Conservation (phyloP, 208 protist species). For the Herpetomonas tarakana region DNA sequence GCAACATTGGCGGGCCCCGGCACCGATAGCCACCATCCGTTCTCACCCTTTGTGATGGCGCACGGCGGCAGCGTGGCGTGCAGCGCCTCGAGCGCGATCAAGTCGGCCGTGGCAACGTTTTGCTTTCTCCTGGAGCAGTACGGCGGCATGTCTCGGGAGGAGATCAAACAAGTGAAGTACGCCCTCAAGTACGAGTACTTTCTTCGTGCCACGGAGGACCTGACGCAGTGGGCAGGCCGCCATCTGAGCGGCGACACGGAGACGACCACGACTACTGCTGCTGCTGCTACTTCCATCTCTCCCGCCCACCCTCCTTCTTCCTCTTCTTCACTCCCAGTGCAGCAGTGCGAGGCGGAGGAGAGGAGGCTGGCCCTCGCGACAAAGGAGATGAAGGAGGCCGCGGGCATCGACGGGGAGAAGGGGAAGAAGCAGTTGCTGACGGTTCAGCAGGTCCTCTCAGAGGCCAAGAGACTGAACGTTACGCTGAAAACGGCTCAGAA, state of each 20-base stretch:
- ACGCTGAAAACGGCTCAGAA: constrained; percentile 30
- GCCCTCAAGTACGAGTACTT: constrained; percentile 75
- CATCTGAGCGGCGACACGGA: constrained; percentile 16
- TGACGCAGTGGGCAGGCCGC: constrained; percentile 30
- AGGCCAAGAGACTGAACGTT: constrained; percentile 14
- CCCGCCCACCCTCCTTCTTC: not conserved
- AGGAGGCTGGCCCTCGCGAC: no score
- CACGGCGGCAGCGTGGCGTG: constrained; percentile 27
- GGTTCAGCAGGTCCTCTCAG: constrained; percentile 23
- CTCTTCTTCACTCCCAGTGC: no score
- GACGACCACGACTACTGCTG: not conserved
- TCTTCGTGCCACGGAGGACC: constrained; percentile 53
- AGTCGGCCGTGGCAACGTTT: constrained; percentile 43
- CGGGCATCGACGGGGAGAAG: no score
- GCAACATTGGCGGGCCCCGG: no score
- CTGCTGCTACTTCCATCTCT: not conserved
- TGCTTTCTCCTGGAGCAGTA: constrained; percentile 54
- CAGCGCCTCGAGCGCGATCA: constrained; percentile 50
- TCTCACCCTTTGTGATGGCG: constrained; percentile 21
- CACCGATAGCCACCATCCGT: constrained; percentile 1
- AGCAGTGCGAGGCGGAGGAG: no score
- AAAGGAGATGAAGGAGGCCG: no score
- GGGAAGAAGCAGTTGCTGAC: no score
- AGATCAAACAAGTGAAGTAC: constrained; percentile 64
- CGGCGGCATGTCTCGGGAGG: constrained; percentile 8